Conservation (phyloP, 306 rosid genomes). For the Malus sylvestris region DNA sequence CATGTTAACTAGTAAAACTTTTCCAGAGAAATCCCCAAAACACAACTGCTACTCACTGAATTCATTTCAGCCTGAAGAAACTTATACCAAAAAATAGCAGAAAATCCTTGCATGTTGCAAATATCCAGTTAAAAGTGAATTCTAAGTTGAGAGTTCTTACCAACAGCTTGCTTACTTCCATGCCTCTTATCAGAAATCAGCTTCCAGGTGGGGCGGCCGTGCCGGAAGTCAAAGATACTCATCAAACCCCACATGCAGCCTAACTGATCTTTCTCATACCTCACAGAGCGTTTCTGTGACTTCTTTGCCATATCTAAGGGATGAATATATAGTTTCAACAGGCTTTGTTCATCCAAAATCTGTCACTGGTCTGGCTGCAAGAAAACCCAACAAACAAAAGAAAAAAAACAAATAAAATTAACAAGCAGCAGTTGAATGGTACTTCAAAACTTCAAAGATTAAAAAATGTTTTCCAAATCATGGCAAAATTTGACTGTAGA, state of each 20-base stretch:
- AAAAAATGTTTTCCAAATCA: background rate
- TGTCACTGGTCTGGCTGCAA: constrained; percentile 19
- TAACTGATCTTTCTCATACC: constrained; percentile 76
- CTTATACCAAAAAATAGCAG: background rate
- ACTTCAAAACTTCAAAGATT: background rate
- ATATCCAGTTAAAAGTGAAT: constrained; percentile 5
- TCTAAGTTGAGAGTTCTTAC: constrained; percentile 38
- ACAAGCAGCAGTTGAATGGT: constrained; percentile 4
- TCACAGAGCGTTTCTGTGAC: constrained; percentile 61
- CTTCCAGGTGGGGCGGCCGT: constrained; percentile 63
- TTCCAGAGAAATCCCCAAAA: background rate
- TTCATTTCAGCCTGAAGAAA: constrained; percentile 2
- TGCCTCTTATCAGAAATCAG: constrained; percentile 68
- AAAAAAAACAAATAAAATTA: constrained; percentile 7
- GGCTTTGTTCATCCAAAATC: constrained; percentile 13
- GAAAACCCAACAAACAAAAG: constrained; percentile 27
- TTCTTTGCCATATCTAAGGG: constrained; percentile 57
- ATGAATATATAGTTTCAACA: constrained; percentile 12
- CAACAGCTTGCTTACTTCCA: constrained; percentile 48
- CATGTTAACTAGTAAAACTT: constrained; percentile 4
- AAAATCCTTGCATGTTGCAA: background rate
- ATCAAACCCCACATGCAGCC: constrained; percentile 99
- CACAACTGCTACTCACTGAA: background rate
- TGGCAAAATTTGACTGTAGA: background rate
- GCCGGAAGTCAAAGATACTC: constrained; percentile 88